Evolutionary conservation across 331 rosid genomes (phyloP).

Genomic region (Malus hybrid): DNA sequence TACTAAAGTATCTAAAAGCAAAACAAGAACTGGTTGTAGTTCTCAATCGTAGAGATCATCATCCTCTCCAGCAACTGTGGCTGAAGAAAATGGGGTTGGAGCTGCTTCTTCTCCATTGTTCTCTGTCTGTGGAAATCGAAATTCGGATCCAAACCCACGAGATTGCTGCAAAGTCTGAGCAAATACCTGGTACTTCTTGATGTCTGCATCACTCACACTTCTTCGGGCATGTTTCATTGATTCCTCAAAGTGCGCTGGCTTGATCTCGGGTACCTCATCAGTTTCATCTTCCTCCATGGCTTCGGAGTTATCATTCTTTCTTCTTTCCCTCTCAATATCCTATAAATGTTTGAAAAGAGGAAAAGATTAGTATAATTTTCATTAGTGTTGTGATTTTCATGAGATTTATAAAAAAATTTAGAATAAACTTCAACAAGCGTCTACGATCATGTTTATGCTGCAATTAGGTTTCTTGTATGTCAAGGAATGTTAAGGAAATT

Average conservation of each 20-base stretch:
- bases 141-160: conserved; percentile 51
- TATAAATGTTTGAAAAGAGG: background rate
- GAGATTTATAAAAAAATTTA: background rate
- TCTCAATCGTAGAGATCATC: conserved; percentile 48
- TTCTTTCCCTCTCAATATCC: conserved; percentile 54
- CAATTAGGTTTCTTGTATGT: background rate
- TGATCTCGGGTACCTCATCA: conserved; percentile 43
- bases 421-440: background rate
- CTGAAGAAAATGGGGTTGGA: conserved; percentile 39
- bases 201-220: conserved; percentile 55
- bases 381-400: too few relatives aligned
- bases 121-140: conserved; percentile 32
- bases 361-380: background rate
- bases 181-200: conserved; percentile 51
- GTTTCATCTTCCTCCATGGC: conserved; percentile 55
- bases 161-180: conserved; percentile 62
- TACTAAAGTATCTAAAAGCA: background rate
- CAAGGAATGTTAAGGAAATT: background rate
- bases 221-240: conserved; percentile 58
- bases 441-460: background rate
- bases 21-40: background rate
- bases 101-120: conserved; percentile 14
- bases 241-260: conserved; percentile 54
- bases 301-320: conserved; percentile 35
- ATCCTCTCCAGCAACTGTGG: conserved; percentile 38